Base-by-base conservation (phyloP, 2,329 filamentous ascomycete species). In the Fusarium lyarnte region DNA sequence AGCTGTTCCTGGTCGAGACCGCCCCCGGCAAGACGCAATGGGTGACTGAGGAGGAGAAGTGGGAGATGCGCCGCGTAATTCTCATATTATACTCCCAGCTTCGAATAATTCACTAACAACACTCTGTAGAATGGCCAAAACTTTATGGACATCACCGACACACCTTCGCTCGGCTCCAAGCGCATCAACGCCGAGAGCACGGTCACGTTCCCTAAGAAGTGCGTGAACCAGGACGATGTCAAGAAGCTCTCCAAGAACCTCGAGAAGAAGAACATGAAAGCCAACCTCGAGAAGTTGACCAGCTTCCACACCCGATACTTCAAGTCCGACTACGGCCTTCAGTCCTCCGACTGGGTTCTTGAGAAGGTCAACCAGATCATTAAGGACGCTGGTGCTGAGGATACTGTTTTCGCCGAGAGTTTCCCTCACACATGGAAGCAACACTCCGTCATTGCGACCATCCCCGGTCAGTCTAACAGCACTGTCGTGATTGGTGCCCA, bases 31-130 rank as follows among this genome's bases (percentile, higher is more conserved):
- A 95, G 80, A 95, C 91, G 29, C 86, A 88, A 86, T 96, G 93
- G 93, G 92, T 98, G 36, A 97, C 94, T 0, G 95, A 98, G 78
- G 93, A 97, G 39, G 91, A 98, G 84, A 99, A 98, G 84, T 98
- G 95, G 94, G 91, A 92, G 81, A 85, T 98, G 72, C 91, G 93
- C 78, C 88, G 94, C 75, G 94, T 97, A 87, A 64, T 89, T 83
- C 14, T 31, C 17, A 46, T 58, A 8, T 47, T 16, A 25, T 21
- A 16, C 23, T 12, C 11, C 2, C 8, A 33, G 17, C 29, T 31
- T 8, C 19, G 17, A 17, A 6, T 8, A 8, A 13, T 11, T 38
- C 57, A 29, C 72, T 78, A 54, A 70, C 23, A 14, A 70, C 23
- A 14, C n/a, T 21, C 5, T n/a, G 42, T 76, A 97, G 94, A 88